Conservation (phyloP, 441 rosid genomes). For the Francoa sonchifolia region DNA sequence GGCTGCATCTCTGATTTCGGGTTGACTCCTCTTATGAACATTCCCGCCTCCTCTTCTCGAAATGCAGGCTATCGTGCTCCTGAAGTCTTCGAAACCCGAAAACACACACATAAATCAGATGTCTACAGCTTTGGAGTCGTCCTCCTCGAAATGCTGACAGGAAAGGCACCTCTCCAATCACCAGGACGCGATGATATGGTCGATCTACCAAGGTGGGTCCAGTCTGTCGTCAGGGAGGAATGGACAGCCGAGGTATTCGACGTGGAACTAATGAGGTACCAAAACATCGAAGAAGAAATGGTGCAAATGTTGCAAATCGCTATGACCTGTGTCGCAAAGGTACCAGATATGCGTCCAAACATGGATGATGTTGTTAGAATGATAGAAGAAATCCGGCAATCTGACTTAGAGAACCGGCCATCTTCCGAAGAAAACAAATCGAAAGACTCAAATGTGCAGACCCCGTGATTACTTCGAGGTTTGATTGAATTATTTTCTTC, state of each 20-base stretch:
- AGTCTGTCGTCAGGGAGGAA: slow-evolving; percentile 66
- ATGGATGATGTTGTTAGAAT: slow-evolving; percentile 51
- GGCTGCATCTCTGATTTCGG: slow-evolving; percentile 50
- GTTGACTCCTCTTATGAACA: slow-evolving; percentile 40
- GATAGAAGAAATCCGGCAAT: slow-evolving; percentile 51
- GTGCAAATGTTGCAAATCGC: slow-evolving; percentile 68
- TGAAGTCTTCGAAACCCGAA: slow-evolving; percentile 51
- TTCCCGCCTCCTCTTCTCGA: slow-evolving; percentile 32
- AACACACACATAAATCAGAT: slow-evolving; percentile 52
- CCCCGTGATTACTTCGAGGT: too few species aligned
- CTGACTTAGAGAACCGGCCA: too few species aligned
- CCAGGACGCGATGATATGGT: slow-evolving; percentile 56
- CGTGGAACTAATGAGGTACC: slow-evolving; percentile 58
- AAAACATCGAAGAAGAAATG: slow-evolving; percentile 65
- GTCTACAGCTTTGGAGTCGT: slow-evolving; percentile 61
- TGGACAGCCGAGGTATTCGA: slow-evolving; percentile 77
- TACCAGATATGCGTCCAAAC: slow-evolving; percentile 45
- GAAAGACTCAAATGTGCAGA: slow-evolving; percentile 63
- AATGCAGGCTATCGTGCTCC: slow-evolving; percentile 59
- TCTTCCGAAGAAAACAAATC: slow-evolving; percentile 64
- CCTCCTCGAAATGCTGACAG: slow-evolving; percentile 55
- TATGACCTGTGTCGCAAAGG: slow-evolving; percentile 51
- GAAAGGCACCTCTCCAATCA: slow-evolving; percentile 52
- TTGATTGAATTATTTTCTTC: too few species aligned
- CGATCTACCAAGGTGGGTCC: slow-evolving; percentile 68